Percentiles rank a stretch among this genome's conserved stretches.
phyloP scores from a whole-genome alignment of 2,329 filamentous ascomycete genomes.

The Neurospora sp. region DNA sequence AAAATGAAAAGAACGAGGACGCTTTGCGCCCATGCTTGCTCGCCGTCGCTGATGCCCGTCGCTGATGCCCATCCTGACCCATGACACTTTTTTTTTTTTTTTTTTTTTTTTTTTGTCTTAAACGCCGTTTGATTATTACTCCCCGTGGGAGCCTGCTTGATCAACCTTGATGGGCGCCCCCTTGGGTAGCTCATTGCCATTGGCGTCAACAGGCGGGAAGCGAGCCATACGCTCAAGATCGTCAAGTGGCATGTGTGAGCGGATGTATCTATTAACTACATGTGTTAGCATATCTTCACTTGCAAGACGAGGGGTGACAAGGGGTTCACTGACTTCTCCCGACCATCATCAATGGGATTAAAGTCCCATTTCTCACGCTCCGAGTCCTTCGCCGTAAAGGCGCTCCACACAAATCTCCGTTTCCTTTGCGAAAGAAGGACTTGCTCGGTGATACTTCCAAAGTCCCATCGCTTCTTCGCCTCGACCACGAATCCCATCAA shows the following conservation, averaged over 20 bases:
- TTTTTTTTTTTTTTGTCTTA: neutral
- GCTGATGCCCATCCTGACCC: neutral
- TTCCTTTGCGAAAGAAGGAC: constrained; percentile 72
- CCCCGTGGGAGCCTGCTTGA: constrained; percentile 34
- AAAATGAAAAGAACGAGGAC: neutral
- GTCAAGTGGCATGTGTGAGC: constrained; percentile 71
- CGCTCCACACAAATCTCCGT: constrained; percentile 68
- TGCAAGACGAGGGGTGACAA: constrained; percentile 7
- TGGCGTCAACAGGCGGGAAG: constrained; percentile 54
- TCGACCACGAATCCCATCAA: constrained; percentile 64
- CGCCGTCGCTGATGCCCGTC: neutral
- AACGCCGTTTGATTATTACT: constrained; percentile 21
- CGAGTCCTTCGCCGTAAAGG: constrained; percentile 49
- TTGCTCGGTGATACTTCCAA: constrained; percentile 63
- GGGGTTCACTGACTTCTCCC: constrained; percentile 43
- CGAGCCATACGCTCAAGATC: constrained; percentile 69
- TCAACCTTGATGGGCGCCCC: constrained; percentile 28
- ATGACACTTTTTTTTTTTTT: neutral
- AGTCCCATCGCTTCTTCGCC: constrained; percentile 69
- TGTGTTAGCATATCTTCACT: constrained; percentile 3
- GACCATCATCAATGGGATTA: constrained; percentile 62
- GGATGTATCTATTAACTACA: constrained; percentile 57
- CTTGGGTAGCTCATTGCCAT: constrained; percentile 35
- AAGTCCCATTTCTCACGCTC: constrained; percentile 58
- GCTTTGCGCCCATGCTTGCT: neutral